phyloP scores from a whole-genome alignment of 1,284 basidiomycete genomes.

The Ustilago xerochloae region DNA sequence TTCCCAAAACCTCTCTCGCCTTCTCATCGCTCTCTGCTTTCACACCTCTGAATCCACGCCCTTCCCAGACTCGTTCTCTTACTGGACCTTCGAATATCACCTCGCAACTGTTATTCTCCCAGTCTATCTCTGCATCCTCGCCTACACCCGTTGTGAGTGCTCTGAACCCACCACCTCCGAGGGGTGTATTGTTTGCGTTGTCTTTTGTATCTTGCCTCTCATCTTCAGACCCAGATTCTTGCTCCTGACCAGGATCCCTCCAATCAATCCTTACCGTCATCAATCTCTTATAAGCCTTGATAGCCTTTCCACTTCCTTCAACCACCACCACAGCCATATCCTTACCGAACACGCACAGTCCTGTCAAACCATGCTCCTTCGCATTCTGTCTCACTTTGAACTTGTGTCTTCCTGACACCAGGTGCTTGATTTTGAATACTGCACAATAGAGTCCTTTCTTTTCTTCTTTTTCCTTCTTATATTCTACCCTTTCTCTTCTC shows the following conservation, averaged over 20 bases:
- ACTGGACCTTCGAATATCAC: constrained; percentile 92
- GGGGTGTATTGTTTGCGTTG: constrained; percentile 19
- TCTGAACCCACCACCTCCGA: constrained; percentile 48
- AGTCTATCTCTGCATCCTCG: constrained; percentile 68
- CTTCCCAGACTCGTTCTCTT: constrained; percentile 74
- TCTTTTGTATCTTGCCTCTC: constrained; percentile 11
- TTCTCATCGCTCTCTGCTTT: constrained; percentile 82
- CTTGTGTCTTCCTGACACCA: constrained; percentile 90
- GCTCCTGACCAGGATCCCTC: constrained; percentile 80
- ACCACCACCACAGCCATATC: constrained; percentile 90
- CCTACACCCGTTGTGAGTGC: constrained; percentile 16
- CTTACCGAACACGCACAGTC: constrained; percentile 88
- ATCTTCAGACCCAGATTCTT: constrained; percentile 61
- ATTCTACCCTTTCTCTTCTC: constrained; percentile 82
- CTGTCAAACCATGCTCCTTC: constrained; percentile 86
- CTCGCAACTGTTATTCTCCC: constrained; percentile 88
- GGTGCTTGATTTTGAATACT: constrained; percentile 86
- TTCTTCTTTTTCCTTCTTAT: constrained; percentile 72
- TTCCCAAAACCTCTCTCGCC: constrained; percentile 85
- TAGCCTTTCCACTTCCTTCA: constrained; percentile 86
- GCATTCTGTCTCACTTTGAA: constrained; percentile 98
- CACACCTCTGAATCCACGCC: constrained; percentile 74
- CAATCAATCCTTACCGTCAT: constrained; percentile 91
- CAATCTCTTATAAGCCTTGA: constrained; percentile 87
- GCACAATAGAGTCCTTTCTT: constrained; percentile 85